A percentile compares a stretch with the other conserved stretches of the same genome.
These are phyloP conservation scores for Isoetes engelmannii DNA, from an alignment of 83 land plant species.

Conservation along the genomic window DNA sequence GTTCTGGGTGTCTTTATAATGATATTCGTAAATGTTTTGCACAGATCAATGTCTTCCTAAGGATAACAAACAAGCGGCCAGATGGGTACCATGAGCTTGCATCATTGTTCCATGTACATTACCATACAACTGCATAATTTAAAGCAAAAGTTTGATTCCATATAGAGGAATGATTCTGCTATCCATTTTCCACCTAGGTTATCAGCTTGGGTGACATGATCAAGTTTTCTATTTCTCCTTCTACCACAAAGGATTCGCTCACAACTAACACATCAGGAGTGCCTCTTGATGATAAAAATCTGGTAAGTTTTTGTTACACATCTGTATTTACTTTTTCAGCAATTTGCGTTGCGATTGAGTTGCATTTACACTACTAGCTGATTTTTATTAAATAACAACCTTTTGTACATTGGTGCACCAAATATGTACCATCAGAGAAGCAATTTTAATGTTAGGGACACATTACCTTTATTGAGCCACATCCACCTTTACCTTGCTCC, in stretches of 20 bases:
- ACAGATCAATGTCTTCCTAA: conserved; percentile 95
- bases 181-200: conserved; percentile 42
- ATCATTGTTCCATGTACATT: conserved; percentile 89
- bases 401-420: too few species aligned
- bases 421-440: too few species aligned
- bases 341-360: too few species aligned
- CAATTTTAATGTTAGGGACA: too few species aligned
- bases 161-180: neutral
- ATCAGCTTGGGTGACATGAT: conserved; percentile 90
- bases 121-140: neutral
- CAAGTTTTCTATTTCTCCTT: conserved; percentile 85
- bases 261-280: conserved; percentile 92
- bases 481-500: too few species aligned
- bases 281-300: conserved; percentile 87
- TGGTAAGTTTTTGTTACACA: conserved; percentile 56
- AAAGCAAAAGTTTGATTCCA: neutral
- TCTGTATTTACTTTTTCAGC: too few species aligned
- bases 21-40: neutral
- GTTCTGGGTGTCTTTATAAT: neutral
- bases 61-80: conserved; percentile 84
- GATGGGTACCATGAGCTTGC: conserved; percentile 98
- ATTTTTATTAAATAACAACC: too few species aligned
- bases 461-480: too few species aligned
- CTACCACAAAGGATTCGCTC: conserved; percentile 65
- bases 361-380: too few species aligned